Evolutionary conservation across 2,329 filamentous ascomycete genomes (phyloP).

Genomic region (Colletotrichum destructivum): DNA sequence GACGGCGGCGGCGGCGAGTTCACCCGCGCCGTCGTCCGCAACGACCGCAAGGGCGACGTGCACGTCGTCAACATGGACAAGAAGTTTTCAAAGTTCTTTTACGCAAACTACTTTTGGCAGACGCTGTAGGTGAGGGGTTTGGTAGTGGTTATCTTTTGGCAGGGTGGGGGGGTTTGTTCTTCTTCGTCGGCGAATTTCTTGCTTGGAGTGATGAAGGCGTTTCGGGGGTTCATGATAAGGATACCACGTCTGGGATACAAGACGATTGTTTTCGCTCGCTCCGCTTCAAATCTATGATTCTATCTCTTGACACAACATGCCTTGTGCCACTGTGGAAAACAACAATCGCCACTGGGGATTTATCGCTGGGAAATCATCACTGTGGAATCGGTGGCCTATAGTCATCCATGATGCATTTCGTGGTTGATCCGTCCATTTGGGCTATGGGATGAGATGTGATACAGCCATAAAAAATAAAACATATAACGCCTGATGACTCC

Average conservation of each 20-base stretch:
- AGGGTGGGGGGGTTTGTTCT: too few species aligned
- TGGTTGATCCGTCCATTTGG: constrained; percentile 4
- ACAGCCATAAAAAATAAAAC: not conserved
- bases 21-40: constrained; percentile 87
- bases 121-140: constrained; percentile 70
- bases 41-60: constrained; percentile 89
- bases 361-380: not conserved
- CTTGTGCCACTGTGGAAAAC: too few species aligned
- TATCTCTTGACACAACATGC: not conserved
- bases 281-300: not conserved
- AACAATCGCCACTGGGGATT: too few species aligned
- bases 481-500: constrained; percentile 16
- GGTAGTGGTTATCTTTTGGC: too few species aligned
- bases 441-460: constrained; percentile 31
- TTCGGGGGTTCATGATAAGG: constrained; percentile 15
- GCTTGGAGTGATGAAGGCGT: constrained; percentile 24
- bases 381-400: too few species aligned
- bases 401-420: not conserved
- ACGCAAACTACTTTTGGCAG: constrained; percentile 97
- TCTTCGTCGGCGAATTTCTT: not conserved
- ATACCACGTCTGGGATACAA: constrained; percentile 19
- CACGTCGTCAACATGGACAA: constrained; percentile 95
- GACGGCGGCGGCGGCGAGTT: constrained; percentile 76
- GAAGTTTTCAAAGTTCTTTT: constrained; percentile 92
- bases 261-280: not conserved